Base-by-base conservation (phyloP, 495 filamentous ascomycete species). In the Penicillium turbatum region DNA sequence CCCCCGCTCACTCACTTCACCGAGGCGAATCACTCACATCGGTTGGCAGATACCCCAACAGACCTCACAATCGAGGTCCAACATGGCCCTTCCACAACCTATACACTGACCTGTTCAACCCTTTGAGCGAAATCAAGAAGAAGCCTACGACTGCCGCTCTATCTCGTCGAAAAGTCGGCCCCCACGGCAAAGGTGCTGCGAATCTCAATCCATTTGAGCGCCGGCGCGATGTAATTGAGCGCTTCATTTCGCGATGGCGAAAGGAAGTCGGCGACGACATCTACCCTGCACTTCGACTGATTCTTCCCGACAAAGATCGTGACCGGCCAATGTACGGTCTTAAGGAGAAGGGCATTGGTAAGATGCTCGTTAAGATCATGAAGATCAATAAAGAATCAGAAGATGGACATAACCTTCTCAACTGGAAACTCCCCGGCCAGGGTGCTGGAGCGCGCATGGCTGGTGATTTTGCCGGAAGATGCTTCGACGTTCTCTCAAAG, bases 261-360 rank as follows among this genome's bases (percentile, higher is more conserved):
- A 80, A 82, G 44, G 86, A 95, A 40, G 90, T 95, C 17, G 93
- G 93, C 41, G 75, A 87, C 59, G 92, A 98, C 64, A 88, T 97
- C 56, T 96, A 95, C 70, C 95, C 95, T 2, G 92, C 90, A 16
- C 82, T 98, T 68, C 82, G 93, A 31, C 77, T 98, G 45, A 95
- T 97, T 60, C 73, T 96, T n/a, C 90, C 91, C 0, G 89, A 92
- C 60, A 95, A 95, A 63, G 93, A 98, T 63, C 80, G 92, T 30
- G 92, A 97, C 54, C 82, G 93, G 31, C 86, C 88, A 31, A 91
- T 96, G 82, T 98, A 98, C 62, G 89, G 92, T 3, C 78, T 98
- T 27, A 97, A 97, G 67, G 93, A 98, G 73, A 90, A 88, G 67
- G 82, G 82, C 13, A 92, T 97, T 50, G 92, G 85, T 4, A 95